These are phyloP conservation scores for Kentomonas sorsogonicus DNA, from an alignment of 208 protist species.

Conservation along the genomic window DNA sequence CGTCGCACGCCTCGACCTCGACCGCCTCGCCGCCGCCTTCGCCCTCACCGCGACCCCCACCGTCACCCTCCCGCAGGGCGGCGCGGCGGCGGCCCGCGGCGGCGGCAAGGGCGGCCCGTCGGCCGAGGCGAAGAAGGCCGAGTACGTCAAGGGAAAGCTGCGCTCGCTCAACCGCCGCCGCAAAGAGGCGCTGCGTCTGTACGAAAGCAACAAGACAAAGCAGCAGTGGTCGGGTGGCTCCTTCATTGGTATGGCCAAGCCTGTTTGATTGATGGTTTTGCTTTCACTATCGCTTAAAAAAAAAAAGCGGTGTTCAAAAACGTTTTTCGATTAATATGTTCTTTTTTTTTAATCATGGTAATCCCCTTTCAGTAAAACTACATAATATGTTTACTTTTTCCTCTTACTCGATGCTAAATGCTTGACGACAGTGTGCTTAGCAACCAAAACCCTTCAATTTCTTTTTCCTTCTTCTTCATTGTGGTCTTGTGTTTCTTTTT, in stretches of 20 bases:
- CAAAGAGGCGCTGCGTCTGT: constrained; percentile 57
- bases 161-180: constrained; percentile 75
- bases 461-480: no score
- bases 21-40: constrained; percentile 89
- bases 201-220: constrained; percentile 78
- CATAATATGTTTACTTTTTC: no score
- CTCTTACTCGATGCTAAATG: no score
- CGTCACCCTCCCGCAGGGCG: constrained; percentile 72
- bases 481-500: no score
- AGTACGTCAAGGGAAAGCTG: constrained; percentile 88
- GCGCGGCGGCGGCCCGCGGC: constrained; percentile 13
- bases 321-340: not conserved
- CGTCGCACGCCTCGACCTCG: constrained; percentile 86
- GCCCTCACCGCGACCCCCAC: constrained; percentile 83
- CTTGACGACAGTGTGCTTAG: no score
- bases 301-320: not conserved
- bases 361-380: no score
- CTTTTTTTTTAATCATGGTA: not conserved
- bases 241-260: constrained; percentile 60
- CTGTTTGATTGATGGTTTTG: not conserved
- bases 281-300: constrained; percentile 1
- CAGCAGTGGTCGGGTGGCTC: constrained; percentile 74
- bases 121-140: constrained; percentile 59
- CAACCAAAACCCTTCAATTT: no score
- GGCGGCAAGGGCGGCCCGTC: no score